Evolutionary conservation across 257 asterid genomes (phyloP), one percentile per base, ranked within the genome.

Genomic region (Solanum rostratum): DNA sequence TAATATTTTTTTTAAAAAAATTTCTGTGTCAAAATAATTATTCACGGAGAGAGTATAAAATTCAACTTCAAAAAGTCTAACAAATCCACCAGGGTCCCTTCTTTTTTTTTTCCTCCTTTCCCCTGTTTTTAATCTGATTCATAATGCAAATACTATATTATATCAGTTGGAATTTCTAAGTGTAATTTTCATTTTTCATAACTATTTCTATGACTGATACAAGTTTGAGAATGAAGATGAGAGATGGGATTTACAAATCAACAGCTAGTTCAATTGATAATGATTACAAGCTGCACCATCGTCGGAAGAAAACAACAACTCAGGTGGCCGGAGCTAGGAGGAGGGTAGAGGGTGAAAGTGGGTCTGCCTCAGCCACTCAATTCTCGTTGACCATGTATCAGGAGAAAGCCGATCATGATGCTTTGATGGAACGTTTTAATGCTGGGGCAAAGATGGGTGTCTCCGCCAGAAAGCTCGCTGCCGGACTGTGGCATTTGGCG

Each of bases 391-490:
- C 90, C 88, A 85, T 86, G 20, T 53, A 76, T 22, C 66, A 79
- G 15, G 85, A 78, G 27, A 55, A 83, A 27, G 20, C 12, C 4
- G 39, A 11, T 10, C 79, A 10, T 15, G 81, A 45, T 27, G 62
- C 83, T 73, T 84, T 79, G 12, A 69, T 9, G 29, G 79, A 39
- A 69, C 89, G 74, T 43, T 57, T 62, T 81, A 84, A 53, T 53
- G 82, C 20, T 30, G 86, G 70, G 46, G 69, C 52, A 19, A 81
- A 9, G 85, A 84, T 84, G 57, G 84, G 80, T 22, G 74, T 87
- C 73, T 92, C 93, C 10, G 90, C 91, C 11, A 86, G 97, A 89
- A 92, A 88, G 84, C 91, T 93, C 68, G 93, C 90, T 45, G 97
- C 97, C 60, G 85, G 87, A 19, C 70, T 92, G 78, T 92, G 95